Evolutionary conservation across 176 grass and related monocot species (phyloP).

Genomic region (Lolium perenne): DNA sequence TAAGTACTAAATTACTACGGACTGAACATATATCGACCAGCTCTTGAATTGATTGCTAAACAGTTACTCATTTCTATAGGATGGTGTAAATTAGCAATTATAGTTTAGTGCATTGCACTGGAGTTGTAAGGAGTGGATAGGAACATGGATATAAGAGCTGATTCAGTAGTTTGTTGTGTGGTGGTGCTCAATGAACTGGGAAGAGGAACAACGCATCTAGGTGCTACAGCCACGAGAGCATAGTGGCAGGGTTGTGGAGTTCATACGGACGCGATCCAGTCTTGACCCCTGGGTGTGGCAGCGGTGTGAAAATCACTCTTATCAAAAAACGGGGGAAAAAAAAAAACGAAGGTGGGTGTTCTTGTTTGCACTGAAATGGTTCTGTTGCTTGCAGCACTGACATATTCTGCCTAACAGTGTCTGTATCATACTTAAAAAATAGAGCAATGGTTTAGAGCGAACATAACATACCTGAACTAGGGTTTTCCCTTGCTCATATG

Average conservation of each 20-base stretch:
- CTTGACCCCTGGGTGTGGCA: neutral
- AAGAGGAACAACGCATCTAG: neutral
- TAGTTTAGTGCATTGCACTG: neutral
- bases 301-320: neutral
- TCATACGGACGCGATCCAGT: neutral
- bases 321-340: neutral
- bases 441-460: neutral
- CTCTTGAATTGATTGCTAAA: neutral
- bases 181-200: neutral
- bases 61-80: neutral
- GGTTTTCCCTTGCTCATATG: neutral
- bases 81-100: neutral
- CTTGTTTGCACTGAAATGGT: neutral
- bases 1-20: neutral
- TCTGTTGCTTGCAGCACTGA: neutral
- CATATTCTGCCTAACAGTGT: neutral
- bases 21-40: neutral
- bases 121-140: neutral
- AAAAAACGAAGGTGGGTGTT: neutral
- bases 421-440: neutral
- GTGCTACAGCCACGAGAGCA: neutral
- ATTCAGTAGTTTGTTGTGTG: neutral
- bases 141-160: neutral
- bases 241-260: neutral
- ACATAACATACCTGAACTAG: neutral